Evolutionary conservation across 805 yeast genomes (phyloP).

Genomic region (Osmozyma mogii): DNA sequence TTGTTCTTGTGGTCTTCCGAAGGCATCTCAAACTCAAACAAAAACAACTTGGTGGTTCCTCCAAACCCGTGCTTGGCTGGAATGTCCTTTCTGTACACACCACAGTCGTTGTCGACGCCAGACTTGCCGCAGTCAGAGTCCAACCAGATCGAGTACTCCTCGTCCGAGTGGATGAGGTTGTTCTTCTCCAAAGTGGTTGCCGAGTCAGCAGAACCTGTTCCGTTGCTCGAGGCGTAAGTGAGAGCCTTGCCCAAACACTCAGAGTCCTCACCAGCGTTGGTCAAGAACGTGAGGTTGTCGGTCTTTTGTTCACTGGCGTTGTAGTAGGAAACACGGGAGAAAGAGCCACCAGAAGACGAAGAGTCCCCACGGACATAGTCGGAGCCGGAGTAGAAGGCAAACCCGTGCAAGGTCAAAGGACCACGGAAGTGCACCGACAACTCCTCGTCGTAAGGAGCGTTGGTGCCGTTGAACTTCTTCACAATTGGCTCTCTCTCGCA

Average conservation of each 20-base stretch:
- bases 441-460: conserved; percentile 62
- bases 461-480: conserved; percentile 44
- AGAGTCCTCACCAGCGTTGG: conserved; percentile 51
- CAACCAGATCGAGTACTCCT: conserved; percentile 56
- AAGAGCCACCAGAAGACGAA: conserved; percentile 34
- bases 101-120: conserved; percentile 53
- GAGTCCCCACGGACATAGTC: conserved; percentile 27
- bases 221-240: conserved; percentile 53
- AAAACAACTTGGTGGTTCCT: conserved; percentile 62
- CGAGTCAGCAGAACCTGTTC: conserved; percentile 36
- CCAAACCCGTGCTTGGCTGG: conserved; percentile 68
- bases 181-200: conserved; percentile 43
- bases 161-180: conserved; percentile 45
- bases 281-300: conserved; percentile 61
- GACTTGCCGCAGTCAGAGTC: conserved; percentile 49
- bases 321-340: conserved; percentile 57
- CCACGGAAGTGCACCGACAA: conserved; percentile 76
- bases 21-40: conserved; percentile 66
- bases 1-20: conserved; percentile 17
- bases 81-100: conserved; percentile 66
- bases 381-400: conserved; percentile 52
- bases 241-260: conserved; percentile 64
- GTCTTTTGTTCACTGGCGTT: conserved; percentile 41
- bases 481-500: too few relatives aligned
- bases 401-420: conserved; percentile 52